Conservation (phyloP, 2,329 filamentous ascomycete genomes). For the Cytospora mali region DNA sequence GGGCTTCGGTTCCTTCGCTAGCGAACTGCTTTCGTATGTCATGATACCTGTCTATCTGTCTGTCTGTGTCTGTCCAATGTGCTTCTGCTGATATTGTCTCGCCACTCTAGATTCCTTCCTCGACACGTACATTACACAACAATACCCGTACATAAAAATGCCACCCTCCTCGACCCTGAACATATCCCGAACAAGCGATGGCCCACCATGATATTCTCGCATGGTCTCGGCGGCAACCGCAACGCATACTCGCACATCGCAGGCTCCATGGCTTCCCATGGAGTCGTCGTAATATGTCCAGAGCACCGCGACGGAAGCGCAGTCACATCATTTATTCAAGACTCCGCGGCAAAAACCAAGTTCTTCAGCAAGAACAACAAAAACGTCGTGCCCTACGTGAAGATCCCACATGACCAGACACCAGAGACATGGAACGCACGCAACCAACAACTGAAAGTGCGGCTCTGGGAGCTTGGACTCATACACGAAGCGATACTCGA, state of each 20-base stretch:
- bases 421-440: conserved; percentile 68
- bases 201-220: conserved; percentile 85
- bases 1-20: conserved; percentile 62
- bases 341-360: conserved; percentile 52
- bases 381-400: conserved; percentile 49
- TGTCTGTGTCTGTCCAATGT: too few species aligned
- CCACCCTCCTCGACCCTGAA: conserved; percentile 57
- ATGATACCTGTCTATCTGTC: too few species aligned
- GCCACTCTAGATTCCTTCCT: conserved; percentile 59
- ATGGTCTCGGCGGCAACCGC: conserved; percentile 78
- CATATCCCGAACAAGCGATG: conserved; percentile 57
- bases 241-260: conserved; percentile 86
- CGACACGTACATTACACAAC: conserved; percentile 73
- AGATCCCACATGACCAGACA: conserved; percentile 63
- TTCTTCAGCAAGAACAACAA: conserved; percentile 40
- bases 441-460: conserved; percentile 72
- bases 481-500: conserved; percentile 68
- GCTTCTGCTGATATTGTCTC: conserved; percentile 16
- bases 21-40: conserved; percentile 62
- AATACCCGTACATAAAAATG: conserved; percentile 74
- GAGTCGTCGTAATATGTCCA: conserved; percentile 76
- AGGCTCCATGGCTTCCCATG: conserved; percentile 78
- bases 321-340: conserved; percentile 72
- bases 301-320: conserved; percentile 84
- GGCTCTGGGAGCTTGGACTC: conserved; percentile 77